A percentile compares a stretch with the other conserved stretches of the same genome.
These are phyloP conservation scores for Hamigera avellanea DNA, from an alignment of 495 filamentous ascomycete species.

Conservation along the genomic window DNA sequence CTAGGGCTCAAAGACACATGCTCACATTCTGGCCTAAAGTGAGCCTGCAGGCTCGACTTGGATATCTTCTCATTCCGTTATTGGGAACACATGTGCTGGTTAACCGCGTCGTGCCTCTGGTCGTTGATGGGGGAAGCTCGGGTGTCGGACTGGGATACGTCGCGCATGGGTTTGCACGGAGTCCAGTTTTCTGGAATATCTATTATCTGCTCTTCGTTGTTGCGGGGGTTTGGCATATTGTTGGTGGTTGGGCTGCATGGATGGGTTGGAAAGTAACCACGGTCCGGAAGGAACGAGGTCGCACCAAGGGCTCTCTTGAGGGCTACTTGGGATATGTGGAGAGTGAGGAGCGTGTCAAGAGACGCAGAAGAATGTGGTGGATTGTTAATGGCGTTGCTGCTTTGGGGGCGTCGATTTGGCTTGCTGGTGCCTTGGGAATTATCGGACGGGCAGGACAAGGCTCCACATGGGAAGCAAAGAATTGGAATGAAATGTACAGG, in stretches of 20 bases:
- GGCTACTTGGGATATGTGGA: slow-evolving; percentile 25
- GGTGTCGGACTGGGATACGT: slow-evolving; percentile 72
- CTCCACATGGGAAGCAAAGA: slow-evolving; percentile 64
- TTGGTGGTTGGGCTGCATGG: slow-evolving; percentile 76
- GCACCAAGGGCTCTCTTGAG: slow-evolving; percentile 21
- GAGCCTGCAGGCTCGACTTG: slow-evolving; percentile 52
- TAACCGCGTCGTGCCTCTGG: slow-evolving; percentile 58
- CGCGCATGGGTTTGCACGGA: slow-evolving; percentile 70
- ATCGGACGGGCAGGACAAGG: slow-evolving; percentile 61
- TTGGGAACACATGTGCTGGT: slow-evolving; percentile 58
- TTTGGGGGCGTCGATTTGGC: slow-evolving; percentile 53
- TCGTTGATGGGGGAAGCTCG: slow-evolving; percentile 70
- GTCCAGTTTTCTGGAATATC: slow-evolving; percentile 49
- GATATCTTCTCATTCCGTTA: slow-evolving; percentile 52
- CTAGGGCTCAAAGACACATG: slow-evolving; percentile 20
- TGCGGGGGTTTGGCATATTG: slow-evolving; percentile 63
- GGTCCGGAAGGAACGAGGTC: slow-evolving; percentile 17
- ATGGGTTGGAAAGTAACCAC: slow-evolving; percentile 40
- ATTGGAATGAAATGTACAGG: slow-evolving; percentile 62
- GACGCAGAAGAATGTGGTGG: slow-evolving; percentile 53
- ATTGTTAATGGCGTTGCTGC: slow-evolving; percentile 51
- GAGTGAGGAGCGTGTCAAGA: slow-evolving; percentile 25
- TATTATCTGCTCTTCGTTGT: slow-evolving; percentile 59
- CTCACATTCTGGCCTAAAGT: slow-evolving; percentile 53
- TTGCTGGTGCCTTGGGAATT: slow-evolving; percentile 67